Evolutionary conservation across 345 rosid species (phyloP).

Genomic region (Bretschneidera sinensis): DNA sequence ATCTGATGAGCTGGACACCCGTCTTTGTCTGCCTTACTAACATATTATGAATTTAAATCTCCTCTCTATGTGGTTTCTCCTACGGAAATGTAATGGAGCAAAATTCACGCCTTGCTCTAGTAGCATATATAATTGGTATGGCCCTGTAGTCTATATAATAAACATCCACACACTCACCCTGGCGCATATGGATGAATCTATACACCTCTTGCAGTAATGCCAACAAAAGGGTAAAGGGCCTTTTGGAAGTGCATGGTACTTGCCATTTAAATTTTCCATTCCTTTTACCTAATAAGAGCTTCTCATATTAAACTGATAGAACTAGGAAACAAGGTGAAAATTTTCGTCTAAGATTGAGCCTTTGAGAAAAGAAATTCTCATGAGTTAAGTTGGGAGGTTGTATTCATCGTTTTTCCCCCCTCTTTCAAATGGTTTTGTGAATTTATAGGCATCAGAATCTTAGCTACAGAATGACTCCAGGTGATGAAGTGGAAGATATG

Average conservation of each 20-base stretch:
- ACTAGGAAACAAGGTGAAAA: neutral
- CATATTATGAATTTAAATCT: neutral
- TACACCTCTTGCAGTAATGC: neutral
- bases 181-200: neutral
- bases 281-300: neutral
- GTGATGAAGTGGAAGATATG: slow-evolving; percentile 97
- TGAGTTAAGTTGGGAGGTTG: neutral
- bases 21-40: neutral
- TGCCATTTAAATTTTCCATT: too few relatives aligned
- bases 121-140: too few relatives aligned
- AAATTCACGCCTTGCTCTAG: neutral
- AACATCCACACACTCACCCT: neutral
- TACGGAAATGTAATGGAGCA: neutral
- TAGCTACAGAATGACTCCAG: slow-evolving; percentile 58
- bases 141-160: neutral
- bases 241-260: too few relatives aligned
- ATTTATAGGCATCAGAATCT: slow-evolving; percentile 63
- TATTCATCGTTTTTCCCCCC: neutral
- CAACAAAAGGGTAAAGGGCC: neutral
- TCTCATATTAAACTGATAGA: neutral
- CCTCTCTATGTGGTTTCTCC: neutral
- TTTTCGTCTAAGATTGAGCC: too few relatives aligned
- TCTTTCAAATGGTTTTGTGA: slow-evolving; percentile 4
- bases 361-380: too few relatives aligned
- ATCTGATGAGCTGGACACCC: neutral